Evolutionary conservation across 1,139 yeast species (phyloP).

Genomic region (Zygoascus hellenicus): DNA sequence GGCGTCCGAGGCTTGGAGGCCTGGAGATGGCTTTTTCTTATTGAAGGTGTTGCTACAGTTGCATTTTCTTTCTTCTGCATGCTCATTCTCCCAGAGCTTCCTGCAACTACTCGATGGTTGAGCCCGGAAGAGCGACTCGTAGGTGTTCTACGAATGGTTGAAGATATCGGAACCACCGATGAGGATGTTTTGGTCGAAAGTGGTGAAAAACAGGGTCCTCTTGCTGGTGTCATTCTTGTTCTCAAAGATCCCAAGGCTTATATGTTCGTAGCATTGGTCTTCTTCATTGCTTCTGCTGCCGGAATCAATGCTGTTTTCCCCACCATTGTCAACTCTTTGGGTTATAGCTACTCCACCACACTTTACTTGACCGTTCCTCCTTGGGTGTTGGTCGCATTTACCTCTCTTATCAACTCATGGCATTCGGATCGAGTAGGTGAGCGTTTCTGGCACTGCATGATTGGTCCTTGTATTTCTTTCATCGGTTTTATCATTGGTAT

Average conservation of each 20-base stretch:
- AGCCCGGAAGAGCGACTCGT: conserved; percentile 22
- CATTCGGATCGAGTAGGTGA: conserved; percentile 55
- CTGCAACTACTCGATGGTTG: conserved; percentile 38
- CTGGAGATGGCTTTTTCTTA: conserved; percentile 48
- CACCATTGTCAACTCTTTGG: conserved; percentile 50
- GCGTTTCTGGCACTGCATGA: conserved; percentile 47
- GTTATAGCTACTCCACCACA: conserved; percentile 46
- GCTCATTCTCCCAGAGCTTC: conserved; percentile 40
- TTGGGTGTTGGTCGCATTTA: conserved; percentile 48
- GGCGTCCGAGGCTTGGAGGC: conserved; percentile 28
- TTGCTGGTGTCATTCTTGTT: conserved; percentile 17
- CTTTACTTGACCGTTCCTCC: conserved; percentile 58
- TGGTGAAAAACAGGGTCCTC: conserved; percentile 12
- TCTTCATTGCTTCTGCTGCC: conserved; percentile 37
- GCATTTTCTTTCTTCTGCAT: conserved; percentile 28
- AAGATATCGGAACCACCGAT: conserved; percentile 22
- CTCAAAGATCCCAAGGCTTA: conserved; percentile 33
- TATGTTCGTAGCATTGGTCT: conserved; percentile 23
- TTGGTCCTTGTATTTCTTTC: conserved; percentile 43
- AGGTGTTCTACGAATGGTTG: conserved; percentile 19
- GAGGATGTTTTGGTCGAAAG: conserved; percentile 18
- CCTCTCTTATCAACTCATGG: conserved; percentile 50
- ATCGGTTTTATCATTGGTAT: conserved; percentile 50
- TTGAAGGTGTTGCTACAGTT: conserved; percentile 37
- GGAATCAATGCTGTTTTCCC: conserved; percentile 62